These are phyloP conservation scores for Colletotrichum agaves DNA, from an alignment of 2,329 filamentous ascomycete genomes.

Conservation along the genomic window DNA sequence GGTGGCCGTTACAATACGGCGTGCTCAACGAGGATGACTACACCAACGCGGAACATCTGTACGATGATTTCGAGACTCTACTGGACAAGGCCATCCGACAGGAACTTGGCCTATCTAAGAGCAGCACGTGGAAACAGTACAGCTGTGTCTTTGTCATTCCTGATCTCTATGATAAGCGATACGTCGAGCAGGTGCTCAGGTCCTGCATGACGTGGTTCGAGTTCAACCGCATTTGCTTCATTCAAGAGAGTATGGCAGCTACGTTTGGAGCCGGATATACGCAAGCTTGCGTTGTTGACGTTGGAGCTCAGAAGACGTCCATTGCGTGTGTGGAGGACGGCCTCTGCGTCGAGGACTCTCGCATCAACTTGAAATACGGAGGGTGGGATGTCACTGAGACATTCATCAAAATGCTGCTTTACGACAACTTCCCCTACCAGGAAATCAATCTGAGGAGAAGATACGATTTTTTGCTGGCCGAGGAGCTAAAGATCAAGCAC, in stretches of 20 bases:
- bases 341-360: conserved; percentile 92
- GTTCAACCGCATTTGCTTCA: conserved; percentile 89
- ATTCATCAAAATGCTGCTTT: conserved; percentile 98
- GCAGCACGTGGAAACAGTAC: conserved; percentile 88
- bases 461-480: conserved; percentile 92
- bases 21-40: conserved; percentile 94
- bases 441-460: conserved; percentile 92
- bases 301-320: conserved; percentile 97
- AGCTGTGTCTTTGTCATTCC: conserved; percentile 98
- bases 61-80: conserved; percentile 87
- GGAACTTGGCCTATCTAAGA: conserved; percentile 82
- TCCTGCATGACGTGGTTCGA: conserved; percentile 90
- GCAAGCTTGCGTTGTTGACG: conserved; percentile 92
- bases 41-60: conserved; percentile 79
- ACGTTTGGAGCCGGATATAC: conserved; percentile 96
- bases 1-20: conserved; percentile 89
- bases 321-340: conserved; percentile 98
- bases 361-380: conserved; percentile 94
- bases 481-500: conserved; percentile 94
- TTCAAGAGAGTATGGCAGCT: conserved; percentile 94
- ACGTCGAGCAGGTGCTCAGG: conserved; percentile 85
- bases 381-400: conserved; percentile 93
- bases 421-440: conserved; percentile 93
- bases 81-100: conserved; percentile 86
- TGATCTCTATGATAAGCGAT: conserved; percentile 94